Base-by-base conservation (phyloP, 139 green algal genomes). In the Chlamydomonas eustigma region DNA sequence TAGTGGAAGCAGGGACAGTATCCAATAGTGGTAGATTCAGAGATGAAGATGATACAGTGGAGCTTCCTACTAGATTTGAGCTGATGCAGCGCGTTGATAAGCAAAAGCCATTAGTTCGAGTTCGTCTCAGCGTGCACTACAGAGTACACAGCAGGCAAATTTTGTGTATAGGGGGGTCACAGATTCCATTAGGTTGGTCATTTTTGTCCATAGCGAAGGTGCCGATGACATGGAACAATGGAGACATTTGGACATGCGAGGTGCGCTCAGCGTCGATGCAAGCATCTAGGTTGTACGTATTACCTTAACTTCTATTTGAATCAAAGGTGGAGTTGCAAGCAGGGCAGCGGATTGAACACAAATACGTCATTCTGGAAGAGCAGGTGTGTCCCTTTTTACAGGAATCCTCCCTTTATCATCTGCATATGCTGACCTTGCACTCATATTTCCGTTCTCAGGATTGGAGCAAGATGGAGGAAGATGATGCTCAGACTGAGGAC, bases 331-430 rank as follows among this genome's bases (percentile, higher is more conserved):
- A 96, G 50, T 84, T 97, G 33, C 86, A 88, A 2, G 88, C 86
- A 0, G 90, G 90, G 3, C 86, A 91, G n/a, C 82, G 85, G 22
- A 85, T 96, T 58, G 92, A 97, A 73, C 96, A 97, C 88, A 97
- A 97, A 73, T 97, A 97, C 39, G 93, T 97, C 2, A 93, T 97
- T 34, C 74, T 97, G 2, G 93, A 96, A 72, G 92, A 97, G 73
- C 92, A 97, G 87, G 90, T 94, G 63, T 30, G 84, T 4, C 3
- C 63, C 31, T 4, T n/a, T 34, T 38, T 37, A 63, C 22, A 63
- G 18, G 22, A 24, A 18, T 24, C 50, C 22, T 30, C 50, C 50
- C 50, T 63, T 18, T 24, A 63, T 24, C 50, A 63, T 24, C 50
- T 30, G 18, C 50, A 63, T n/a, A n/a, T n/a, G n/a, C n/a, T n/a